Percentiles rank a stretch among this genome's conserved stretches.
Conservation (phyloP, 129 eudicot genomes). For the Pseudognaphalium luteoalbum region DNA sequence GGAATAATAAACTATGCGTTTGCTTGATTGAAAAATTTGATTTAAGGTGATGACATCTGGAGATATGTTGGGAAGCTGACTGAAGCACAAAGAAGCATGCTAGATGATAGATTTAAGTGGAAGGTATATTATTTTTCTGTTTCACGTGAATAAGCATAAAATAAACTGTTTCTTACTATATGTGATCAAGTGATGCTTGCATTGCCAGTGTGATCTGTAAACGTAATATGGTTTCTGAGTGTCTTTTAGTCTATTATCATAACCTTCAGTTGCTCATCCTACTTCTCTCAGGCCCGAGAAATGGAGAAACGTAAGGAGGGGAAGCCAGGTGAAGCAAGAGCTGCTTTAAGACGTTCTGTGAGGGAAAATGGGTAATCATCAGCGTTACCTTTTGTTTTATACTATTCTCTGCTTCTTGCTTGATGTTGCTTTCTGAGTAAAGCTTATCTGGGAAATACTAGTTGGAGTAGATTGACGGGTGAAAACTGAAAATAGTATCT, state of each 20-base stretch:
- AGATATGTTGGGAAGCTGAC: slow-evolving; percentile 88
- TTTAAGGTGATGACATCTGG: slow-evolving; percentile 93
- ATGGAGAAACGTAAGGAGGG: slow-evolving; percentile 96
- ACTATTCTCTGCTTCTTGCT: slow-evolving; percentile 7
- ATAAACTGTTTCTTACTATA: background rate
- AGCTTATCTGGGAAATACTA: background rate
- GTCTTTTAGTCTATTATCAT: background rate
- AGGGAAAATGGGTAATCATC: slow-evolving; percentile 80
- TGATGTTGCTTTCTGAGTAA: background rate
- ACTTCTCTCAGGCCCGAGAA: slow-evolving; percentile 66
- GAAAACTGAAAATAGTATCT: no score
- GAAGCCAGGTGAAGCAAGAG: slow-evolving; percentile 94
- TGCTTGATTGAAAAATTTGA: slow-evolving; percentile 10
- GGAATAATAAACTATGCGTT: background rate
- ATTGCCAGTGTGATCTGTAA: background rate
- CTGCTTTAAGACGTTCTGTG: slow-evolving; percentile 87
- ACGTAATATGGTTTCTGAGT: background rate
- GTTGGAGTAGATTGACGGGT: background rate
- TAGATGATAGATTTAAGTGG: slow-evolving; percentile 95
- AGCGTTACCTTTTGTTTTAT: background rate
- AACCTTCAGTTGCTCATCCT: background rate
- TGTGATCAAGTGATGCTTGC: background rate
- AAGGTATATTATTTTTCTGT: slow-evolving; percentile 44
- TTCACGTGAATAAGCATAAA: background rate
- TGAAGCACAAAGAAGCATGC: slow-evolving; percentile 96